phyloP scores from a whole-genome alignment of 257 asterid genomes.

The Apocynum venetum region DNA sequence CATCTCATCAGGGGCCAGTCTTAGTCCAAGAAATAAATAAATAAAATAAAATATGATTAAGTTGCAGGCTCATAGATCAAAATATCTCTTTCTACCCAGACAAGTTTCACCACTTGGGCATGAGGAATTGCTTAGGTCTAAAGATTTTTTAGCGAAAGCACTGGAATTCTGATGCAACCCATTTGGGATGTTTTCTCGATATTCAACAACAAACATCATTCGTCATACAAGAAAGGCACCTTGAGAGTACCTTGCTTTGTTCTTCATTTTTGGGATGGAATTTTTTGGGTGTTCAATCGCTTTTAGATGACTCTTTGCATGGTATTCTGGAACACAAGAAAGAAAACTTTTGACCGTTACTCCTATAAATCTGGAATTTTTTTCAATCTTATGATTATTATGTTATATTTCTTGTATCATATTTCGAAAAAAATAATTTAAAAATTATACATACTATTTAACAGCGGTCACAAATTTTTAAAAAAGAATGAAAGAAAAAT shows the following conservation, averaged over 20 bases:
- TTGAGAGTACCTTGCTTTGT: background rate
- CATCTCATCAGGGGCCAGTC: no score
- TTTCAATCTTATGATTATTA: no score
- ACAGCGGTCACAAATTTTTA: no score
- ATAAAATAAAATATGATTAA: background rate
- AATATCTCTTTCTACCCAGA: slow-evolving; percentile 1
- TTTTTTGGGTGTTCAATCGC: background rate
- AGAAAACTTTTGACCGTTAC: no score
- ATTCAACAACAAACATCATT: background rate
- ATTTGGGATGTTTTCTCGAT: slow-evolving; percentile 4
- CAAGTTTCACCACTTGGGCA: slow-evolving; percentile 1
- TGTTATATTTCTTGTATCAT: no score
- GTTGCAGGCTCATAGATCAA: background rate
- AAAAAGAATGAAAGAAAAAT: no score
- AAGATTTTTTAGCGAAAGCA: background rate
- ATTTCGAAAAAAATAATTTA: no score
- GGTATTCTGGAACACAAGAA: no score
- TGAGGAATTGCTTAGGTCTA: background rate
- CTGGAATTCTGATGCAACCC: no score
- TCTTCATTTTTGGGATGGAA: background rate
- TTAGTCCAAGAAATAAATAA: background rate
- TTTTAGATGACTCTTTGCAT: background rate
- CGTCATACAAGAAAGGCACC: slow-evolving; percentile 4
- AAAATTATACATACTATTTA: no score
- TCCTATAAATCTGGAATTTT: no score